Percentiles rank a stretch among this genome's conserved stretches.
Evolutionary conservation across 495 filamentous ascomycete species (phyloP).

Genomic region (Aspergillus haitiensis): DNA sequence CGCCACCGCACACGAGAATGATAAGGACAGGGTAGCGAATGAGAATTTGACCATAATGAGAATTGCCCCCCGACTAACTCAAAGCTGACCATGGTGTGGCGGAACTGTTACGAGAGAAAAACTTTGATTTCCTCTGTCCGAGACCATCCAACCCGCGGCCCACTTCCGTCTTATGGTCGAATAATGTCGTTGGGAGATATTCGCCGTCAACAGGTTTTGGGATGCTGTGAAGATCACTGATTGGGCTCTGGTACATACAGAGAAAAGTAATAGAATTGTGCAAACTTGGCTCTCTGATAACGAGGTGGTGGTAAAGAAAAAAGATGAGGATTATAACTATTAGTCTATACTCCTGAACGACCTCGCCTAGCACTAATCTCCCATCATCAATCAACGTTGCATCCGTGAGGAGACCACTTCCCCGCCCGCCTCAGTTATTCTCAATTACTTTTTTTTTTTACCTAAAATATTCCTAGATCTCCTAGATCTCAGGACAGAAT

Average conservation of each 20-base stretch:
- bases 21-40: background rate
- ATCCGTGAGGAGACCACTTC: constrained; percentile 14
- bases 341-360: background rate
- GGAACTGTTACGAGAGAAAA: constrained; percentile 19
- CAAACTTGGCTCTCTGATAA: no score
- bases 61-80: background rate
- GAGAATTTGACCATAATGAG: background rate
- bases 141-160: constrained; percentile 11
- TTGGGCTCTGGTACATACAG: background rate
- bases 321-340: background rate
- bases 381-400: constrained; percentile 16
- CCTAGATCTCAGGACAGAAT: background rate
- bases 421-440: constrained; percentile 8
- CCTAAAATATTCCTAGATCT: constrained; percentile 27
- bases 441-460: constrained; percentile 25
- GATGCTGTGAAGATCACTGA: background rate
- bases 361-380: background rate
- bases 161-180: constrained; percentile 15
- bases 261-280: background rate
- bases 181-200: constrained; percentile 1
- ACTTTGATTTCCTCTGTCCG: constrained; percentile 8
- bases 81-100: constrained; percentile 1
- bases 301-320: background rate
- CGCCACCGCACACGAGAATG: background rate
- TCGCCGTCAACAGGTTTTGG: constrained; percentile 17